A percentile compares a stretch with the other conserved stretches of the same genome.
Evolutionary conservation across 768 basidiomycete species (phyloP).

Genomic region (Rhodotorula paludigena): DNA sequence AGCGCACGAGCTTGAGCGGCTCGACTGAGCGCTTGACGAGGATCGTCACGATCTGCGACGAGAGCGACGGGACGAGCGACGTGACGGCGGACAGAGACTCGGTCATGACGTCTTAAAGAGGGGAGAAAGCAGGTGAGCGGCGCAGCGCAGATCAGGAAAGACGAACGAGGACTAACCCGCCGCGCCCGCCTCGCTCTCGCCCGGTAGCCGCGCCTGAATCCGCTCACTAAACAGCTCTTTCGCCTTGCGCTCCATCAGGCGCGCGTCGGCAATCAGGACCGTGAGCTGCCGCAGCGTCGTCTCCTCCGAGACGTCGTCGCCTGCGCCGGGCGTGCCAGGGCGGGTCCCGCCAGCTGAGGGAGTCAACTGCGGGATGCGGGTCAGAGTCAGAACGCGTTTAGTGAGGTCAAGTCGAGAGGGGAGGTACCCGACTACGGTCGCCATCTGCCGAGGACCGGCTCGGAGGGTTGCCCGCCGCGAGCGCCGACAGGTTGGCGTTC

Average conservation of each 20-base stretch:
- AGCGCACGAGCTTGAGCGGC: slow-evolving; percentile 72
- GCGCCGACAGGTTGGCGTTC: slow-evolving; percentile 18
- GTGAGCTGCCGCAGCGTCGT: slow-evolving; percentile 32
- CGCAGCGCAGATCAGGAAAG: neutral
- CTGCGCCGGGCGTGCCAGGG: slow-evolving; percentile 13
- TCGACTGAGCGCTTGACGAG: slow-evolving; percentile 78
- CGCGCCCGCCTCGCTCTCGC: slow-evolving; percentile 4
- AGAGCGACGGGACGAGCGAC: slow-evolving; percentile 57
- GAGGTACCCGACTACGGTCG: slow-evolving; percentile 17
- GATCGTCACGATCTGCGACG: slow-evolving; percentile 63
- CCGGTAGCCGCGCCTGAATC: slow-evolving; percentile 24
- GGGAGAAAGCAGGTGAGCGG: neutral
- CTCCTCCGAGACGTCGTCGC: slow-evolving; percentile 21
- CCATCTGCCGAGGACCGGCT: slow-evolving; percentile 11
- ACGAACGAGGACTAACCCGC: slow-evolving; percentile 1
- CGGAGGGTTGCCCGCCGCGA: neutral
- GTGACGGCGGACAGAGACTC: slow-evolving; percentile 55
- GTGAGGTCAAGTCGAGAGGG: no score
- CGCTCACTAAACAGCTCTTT: slow-evolving; percentile 28
- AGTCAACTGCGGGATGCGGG: slow-evolving; percentile 8
- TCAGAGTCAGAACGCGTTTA: neutral
- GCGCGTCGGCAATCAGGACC: slow-evolving; percentile 35
- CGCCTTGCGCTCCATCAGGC: slow-evolving; percentile 26
- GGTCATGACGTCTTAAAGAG: slow-evolving; percentile 49
- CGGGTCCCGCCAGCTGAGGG: slow-evolving; percentile 1